A percentile compares a stretch with the other conserved stretches of the same genome.
phyloP scores from a whole-genome alignment of 2,329 filamentous ascomycete species.

The Cercospora sp. region DNA sequence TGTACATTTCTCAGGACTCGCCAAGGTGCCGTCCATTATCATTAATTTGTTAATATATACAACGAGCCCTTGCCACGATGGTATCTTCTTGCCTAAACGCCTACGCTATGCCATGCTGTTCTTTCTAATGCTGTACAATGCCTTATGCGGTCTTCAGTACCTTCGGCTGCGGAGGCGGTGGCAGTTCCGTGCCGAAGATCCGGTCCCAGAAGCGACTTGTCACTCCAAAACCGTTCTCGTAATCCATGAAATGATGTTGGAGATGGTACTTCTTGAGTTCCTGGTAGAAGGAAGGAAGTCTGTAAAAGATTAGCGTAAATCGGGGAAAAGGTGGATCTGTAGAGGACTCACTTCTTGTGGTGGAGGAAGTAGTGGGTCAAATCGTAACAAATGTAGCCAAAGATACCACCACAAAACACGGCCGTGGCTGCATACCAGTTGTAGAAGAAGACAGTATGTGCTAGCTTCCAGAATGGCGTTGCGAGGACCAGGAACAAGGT shows the following conservation, averaged over 20 bases:
- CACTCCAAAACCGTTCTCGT: constrained; percentile 95
- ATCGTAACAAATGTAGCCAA: constrained; percentile 95
- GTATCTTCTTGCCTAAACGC: constrained; percentile 22
- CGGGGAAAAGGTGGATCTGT: background rate
- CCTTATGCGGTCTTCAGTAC: constrained; percentile 48
- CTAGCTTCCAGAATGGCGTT: constrained; percentile 87
- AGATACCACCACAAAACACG: constrained; percentile 86
- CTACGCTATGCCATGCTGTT: constrained; percentile 15
- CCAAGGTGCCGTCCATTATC: constrained; percentile 3
- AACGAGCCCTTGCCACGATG: constrained; percentile 16
- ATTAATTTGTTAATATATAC: constrained; percentile 19
- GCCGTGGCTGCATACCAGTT: constrained; percentile 80
- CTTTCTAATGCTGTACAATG: constrained; percentile 6
- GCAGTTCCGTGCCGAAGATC: constrained; percentile 85
- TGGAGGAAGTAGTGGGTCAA: constrained; percentile 98
- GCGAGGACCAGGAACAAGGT: constrained; percentile 81
- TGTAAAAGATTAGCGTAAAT: constrained; percentile 35
- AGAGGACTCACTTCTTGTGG: constrained; percentile 70
- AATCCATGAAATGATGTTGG: constrained; percentile 96
- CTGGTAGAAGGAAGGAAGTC: constrained; percentile 84
- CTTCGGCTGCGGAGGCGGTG: constrained; percentile 50
- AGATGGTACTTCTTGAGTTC: constrained; percentile 96
- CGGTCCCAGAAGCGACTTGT: constrained; percentile 95
- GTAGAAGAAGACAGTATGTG: constrained; percentile 77
- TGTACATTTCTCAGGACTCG: background rate